Conservation (phyloP, 331 rosid genomes). For the Quercus phellos region DNA sequence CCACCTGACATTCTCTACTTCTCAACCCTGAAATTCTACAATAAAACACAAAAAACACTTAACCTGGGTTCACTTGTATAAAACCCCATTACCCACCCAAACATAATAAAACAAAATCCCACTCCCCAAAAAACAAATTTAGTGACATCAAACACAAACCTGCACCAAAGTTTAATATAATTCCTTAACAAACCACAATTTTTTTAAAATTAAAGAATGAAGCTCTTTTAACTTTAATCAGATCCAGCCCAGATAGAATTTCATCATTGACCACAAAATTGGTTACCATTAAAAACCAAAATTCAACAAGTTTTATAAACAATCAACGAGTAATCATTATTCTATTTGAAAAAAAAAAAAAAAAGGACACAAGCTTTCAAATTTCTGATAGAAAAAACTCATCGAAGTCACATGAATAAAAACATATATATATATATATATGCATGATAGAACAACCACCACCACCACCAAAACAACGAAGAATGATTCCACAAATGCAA, state of each 20-base stretch:
- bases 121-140: slow-evolving; percentile 15
- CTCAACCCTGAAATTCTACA: slow-evolving; percentile 41
- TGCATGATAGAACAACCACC: background rate
- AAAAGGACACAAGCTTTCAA: background rate
- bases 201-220: background rate
- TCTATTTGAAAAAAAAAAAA: background rate
- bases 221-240: slow-evolving; percentile 20
- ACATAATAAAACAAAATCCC: background rate
- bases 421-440: background rate
- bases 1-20: slow-evolving; percentile 69
- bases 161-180: background rate
- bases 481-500: background rate
- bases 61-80: slow-evolving; percentile 3
- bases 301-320: background rate
- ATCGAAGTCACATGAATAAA: background rate
- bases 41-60: slow-evolving; percentile 7
- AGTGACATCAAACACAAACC: slow-evolving; percentile 12
- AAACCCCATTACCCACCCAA: slow-evolving; percentile 6
- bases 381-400: background rate
- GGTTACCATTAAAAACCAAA: background rate
- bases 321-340: background rate
- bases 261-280: slow-evolving; percentile 13
- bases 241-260: slow-evolving; percentile 45
- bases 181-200: slow-evolving; percentile 9
- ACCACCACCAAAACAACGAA: background rate